Evolutionary conservation across 2,329 filamentous ascomycete genomes (phyloP).

Genomic region (Tolypocladium album): DNA sequence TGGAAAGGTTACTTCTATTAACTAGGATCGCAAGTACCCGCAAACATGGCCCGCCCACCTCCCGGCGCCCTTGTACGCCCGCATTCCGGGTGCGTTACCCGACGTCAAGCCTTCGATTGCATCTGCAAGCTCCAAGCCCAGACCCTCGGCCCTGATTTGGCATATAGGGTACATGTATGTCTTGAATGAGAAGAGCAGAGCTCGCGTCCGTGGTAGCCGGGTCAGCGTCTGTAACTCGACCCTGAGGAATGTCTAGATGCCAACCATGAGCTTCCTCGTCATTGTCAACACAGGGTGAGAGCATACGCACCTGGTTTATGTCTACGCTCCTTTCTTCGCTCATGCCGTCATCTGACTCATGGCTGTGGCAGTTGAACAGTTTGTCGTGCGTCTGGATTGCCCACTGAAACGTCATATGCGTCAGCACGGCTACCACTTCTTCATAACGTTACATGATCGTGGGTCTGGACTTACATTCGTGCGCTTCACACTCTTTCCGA

Average conservation of each 20-base stretch:
- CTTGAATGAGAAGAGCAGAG: slow-evolving; percentile 45
- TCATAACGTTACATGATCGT: neutral
- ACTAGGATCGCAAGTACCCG: slow-evolving; percentile 29
- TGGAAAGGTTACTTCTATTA: neutral
- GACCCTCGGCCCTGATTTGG: slow-evolving; percentile 37
- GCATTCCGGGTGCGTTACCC: slow-evolving; percentile 44
- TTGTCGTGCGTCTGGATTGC: slow-evolving; percentile 30
- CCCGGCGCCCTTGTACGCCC: slow-evolving; percentile 37
- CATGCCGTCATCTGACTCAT: slow-evolving; percentile 22
- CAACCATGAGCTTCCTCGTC: neutral
- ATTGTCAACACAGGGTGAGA: neutral
- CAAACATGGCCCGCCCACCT: slow-evolving; percentile 37
- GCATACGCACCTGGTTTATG: slow-evolving; percentile 20
- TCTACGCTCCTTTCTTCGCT: slow-evolving; percentile 26
- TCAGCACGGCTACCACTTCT: neutral
- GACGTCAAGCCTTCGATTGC: slow-evolving; percentile 39
- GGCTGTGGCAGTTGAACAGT: slow-evolving; percentile 27
- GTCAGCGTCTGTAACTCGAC: slow-evolving; percentile 42
- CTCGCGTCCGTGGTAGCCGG: slow-evolving; percentile 33
- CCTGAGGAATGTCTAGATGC: slow-evolving; percentile 24
- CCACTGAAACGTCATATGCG: slow-evolving; percentile 26
- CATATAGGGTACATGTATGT: slow-evolving; percentile 39
- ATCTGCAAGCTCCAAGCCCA: slow-evolving; percentile 34
- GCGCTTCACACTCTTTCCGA: slow-evolving; percentile 37
- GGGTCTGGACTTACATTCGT: slow-evolving; percentile 28